Conservation (phyloP, 2,329 filamentous ascomycete species). For the Botrytis elliptica region DNA sequence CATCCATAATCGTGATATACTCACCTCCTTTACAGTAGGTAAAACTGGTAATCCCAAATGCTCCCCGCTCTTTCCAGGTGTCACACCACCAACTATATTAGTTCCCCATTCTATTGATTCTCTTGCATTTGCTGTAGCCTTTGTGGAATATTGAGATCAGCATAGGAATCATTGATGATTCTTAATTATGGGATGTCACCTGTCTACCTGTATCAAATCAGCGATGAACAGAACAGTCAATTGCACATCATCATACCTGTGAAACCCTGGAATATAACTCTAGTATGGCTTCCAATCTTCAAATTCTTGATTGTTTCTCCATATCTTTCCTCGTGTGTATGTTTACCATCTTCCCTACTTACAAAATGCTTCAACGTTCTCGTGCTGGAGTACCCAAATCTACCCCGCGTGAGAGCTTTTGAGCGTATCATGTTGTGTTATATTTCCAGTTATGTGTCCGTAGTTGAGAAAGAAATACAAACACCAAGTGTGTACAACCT, state of each 20-base stretch:
- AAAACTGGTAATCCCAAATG: slow-evolving; percentile 73
- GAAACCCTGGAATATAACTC: slow-evolving; percentile 70
- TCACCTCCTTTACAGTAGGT: slow-evolving; percentile 61
- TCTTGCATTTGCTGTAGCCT: slow-evolving; percentile 72
- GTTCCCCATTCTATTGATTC: slow-evolving; percentile 78
- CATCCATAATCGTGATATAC: not conserved
- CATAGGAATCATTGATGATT: not conserved
- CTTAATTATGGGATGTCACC: slow-evolving; percentile 37
- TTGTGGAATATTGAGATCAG: slow-evolving; percentile 3
- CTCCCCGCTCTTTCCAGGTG: slow-evolving; percentile 66
- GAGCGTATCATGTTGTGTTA: slow-evolving; percentile 2
- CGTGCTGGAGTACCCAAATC: slow-evolving; percentile 12
- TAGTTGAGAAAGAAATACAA: no score
- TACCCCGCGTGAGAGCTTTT: slow-evolving; percentile 26
- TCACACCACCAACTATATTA: slow-evolving; percentile 76
- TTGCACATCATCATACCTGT: slow-evolving; percentile 49
- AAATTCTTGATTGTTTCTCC: slow-evolving; percentile 63
- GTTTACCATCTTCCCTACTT: slow-evolving; percentile 18
- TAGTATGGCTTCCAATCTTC: slow-evolving; percentile 64
- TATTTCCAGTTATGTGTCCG: no score
- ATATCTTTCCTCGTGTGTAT: slow-evolving; percentile 28
- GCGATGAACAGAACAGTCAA: not conserved
- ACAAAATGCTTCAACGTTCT: slow-evolving; percentile 25
- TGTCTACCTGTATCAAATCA: slow-evolving; percentile 22
- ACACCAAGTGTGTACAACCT: not conserved